Evolutionary conservation across 257 asterid species (phyloP).

Genomic region (Solanum chmielewskii): DNA sequence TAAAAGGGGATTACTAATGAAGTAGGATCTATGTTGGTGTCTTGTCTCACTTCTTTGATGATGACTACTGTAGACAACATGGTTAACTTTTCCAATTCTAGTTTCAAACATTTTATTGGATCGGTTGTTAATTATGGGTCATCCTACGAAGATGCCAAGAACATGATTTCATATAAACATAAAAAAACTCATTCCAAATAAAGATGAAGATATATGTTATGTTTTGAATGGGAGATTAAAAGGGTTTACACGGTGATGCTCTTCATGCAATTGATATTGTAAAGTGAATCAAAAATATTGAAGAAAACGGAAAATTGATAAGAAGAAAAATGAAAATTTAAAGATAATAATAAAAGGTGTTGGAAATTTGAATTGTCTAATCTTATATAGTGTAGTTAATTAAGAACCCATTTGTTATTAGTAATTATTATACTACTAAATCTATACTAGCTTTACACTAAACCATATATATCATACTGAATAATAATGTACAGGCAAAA

Average conservation of each 20-base stretch:
- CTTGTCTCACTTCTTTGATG: background rate
- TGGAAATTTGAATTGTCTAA: background rate
- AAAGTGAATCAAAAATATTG: too few relatives aligned
- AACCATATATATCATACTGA: background rate
- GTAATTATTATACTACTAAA: background rate
- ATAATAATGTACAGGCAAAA: background rate
- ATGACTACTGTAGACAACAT: background rate
- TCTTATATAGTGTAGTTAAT: background rate
- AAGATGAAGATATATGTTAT: too few relatives aligned
- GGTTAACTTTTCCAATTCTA: background rate
- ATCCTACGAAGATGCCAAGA: background rate
- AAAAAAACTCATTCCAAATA: background rate
- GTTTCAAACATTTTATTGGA: background rate
- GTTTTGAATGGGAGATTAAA: too few relatives aligned
- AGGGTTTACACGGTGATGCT: too few relatives aligned
- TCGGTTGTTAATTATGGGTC: background rate
- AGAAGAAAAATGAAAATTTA: background rate
- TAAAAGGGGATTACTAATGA: background rate
- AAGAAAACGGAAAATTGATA: too few relatives aligned
- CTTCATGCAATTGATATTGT: too few relatives aligned
- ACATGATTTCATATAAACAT: background rate
- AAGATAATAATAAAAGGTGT: background rate
- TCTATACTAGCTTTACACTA: background rate
- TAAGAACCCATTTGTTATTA: too few relatives aligned
- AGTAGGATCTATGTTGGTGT: background rate